A percentile compares a stretch with the other conserved stretches of the same genome.
These are phyloP conservation scores for Boletus huronensis DNA, from an alignment of 768 basidiomycete species.

Conservation along the genomic window DNA sequence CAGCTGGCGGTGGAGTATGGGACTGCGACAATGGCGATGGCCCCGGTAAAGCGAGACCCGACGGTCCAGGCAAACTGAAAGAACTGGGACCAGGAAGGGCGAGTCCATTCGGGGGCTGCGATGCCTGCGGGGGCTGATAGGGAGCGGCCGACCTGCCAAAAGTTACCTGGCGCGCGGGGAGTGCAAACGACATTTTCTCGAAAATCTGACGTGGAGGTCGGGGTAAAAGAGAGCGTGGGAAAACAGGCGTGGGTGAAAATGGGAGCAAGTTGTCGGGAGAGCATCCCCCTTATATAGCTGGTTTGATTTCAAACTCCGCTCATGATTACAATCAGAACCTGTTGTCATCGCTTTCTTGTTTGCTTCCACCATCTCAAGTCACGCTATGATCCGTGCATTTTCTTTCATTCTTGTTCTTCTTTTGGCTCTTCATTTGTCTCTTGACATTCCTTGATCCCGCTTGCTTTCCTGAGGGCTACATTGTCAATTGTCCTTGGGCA, in stretches of 20 bases:
- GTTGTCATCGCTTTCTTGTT: slow-evolving; percentile 14
- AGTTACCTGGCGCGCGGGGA: slow-evolving; percentile 76
- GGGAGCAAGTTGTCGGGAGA: slow-evolving; percentile 11
- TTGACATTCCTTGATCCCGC: not conserved
- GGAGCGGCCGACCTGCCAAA: slow-evolving; percentile 63
- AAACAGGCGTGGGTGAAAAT: slow-evolving; percentile 27
- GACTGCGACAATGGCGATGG: slow-evolving; percentile 54
- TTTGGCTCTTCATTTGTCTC: not conserved
- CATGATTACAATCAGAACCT: slow-evolving; percentile 18
- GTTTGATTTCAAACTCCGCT: slow-evolving; percentile 29
- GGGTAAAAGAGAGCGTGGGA: slow-evolving; percentile 26
- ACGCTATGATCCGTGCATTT: slow-evolving; percentile 11
- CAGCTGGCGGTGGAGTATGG: slow-evolving; percentile 29
- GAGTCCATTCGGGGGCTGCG: slow-evolving; percentile 48
- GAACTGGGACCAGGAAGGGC: slow-evolving; percentile 51
- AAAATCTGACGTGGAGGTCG: slow-evolving; percentile 20
- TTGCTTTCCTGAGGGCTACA: not conserved
- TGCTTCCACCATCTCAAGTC: slow-evolving; percentile 24
- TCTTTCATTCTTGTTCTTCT: not conserved
- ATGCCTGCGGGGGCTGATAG: slow-evolving; percentile 40
- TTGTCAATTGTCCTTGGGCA: no score
- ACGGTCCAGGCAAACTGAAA: slow-evolving; percentile 40
- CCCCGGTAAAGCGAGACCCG: slow-evolving; percentile 49
- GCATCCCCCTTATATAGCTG: slow-evolving; percentile 28
- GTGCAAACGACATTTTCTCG: slow-evolving; percentile 51